Evolutionary conservation across 2,329 filamentous ascomycete genomes (phyloP), one percentile per base, ranked within the genome.

Genomic region (Neocucurbitaria cava): DNA sequence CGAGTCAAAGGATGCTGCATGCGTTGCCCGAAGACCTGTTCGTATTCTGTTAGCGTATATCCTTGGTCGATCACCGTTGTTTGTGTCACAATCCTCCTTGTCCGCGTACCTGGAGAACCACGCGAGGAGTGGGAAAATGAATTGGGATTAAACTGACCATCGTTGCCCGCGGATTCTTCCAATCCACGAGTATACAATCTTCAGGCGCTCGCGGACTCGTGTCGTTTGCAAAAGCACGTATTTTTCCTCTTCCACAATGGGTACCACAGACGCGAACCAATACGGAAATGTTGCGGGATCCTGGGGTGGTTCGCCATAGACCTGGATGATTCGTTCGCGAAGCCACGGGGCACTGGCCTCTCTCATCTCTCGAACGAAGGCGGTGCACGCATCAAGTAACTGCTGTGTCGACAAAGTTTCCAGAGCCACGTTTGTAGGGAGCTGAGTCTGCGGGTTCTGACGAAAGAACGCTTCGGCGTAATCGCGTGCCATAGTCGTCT

Each of bases 231-330:
- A 77, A 18, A 97, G 78, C 11, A 84, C 81, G 63, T 96, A 96
- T 71, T 94, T 96, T 66, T 95, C 89, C 24, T 86, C 79, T 23
- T 95, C 90, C 13, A 85, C 83, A 33, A 95, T 87, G 0, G 92
- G 92, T 11, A 96, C 76, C 18, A 95, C 87, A 68, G 87, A 91
- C 9, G 90, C 92, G 62, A 96, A 89, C 93, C 93, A 97, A 83
- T 92, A 96, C 0, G 92, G 90, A 62, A 96, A 95, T 1, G 86
- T 74, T 3, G 87, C 87, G 0, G 91, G 87, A 66, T 96, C 91
- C 15, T 85, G 80, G 0, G 92, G 92, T 18, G 88, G 89, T 53
- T 89, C 85, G 11, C 92, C 92, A 61, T 94, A 95, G 5, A 90
- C 87, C 28, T 85, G 78, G 26, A 93, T 78, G 30, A 93, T 87